These are phyloP conservation scores for Fonsecaea monophora DNA, from an alignment of 2,329 filamentous ascomycete genomes.

Conservation along the genomic window DNA sequence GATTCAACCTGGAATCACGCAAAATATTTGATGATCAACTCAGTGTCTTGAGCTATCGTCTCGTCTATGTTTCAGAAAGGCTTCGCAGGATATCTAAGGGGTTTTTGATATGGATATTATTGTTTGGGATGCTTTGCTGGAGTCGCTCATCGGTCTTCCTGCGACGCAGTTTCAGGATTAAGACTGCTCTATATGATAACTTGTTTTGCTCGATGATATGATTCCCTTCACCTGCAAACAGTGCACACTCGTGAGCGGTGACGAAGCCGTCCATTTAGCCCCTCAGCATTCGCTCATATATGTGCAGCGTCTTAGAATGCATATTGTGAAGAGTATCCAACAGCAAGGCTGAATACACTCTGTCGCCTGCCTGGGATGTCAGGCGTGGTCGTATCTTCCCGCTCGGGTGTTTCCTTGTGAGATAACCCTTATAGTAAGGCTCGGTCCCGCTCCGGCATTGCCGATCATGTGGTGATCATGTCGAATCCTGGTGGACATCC, in stretches of 20 bases:
- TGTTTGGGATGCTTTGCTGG: no score
- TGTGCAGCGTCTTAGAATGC: neutral
- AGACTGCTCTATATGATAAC: neutral
- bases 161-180: neutral
- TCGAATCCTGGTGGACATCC: no score
- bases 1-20: slow-evolving; percentile 50
- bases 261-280: neutral
- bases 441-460: no score
- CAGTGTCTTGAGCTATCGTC: neutral
- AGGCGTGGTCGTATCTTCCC: no score
- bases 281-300: no score
- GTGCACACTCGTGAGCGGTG: neutral
- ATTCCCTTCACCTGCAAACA: neutral
- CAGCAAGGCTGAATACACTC: no score
- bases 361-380: no score
- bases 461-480: no score
- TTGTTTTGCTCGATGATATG: neutral
- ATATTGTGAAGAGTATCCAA: no score
- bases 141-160: neutral
- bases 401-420: no score
- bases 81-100: neutral
- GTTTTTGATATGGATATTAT: neutral
- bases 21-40: slow-evolving; percentile 20
- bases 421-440: no score
- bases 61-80: neutral